Percentiles rank a stretch among this genome's conserved stretches.
Conservation (phyloP, 345 rosid species). For the Limnanthes douglasii region DNA sequence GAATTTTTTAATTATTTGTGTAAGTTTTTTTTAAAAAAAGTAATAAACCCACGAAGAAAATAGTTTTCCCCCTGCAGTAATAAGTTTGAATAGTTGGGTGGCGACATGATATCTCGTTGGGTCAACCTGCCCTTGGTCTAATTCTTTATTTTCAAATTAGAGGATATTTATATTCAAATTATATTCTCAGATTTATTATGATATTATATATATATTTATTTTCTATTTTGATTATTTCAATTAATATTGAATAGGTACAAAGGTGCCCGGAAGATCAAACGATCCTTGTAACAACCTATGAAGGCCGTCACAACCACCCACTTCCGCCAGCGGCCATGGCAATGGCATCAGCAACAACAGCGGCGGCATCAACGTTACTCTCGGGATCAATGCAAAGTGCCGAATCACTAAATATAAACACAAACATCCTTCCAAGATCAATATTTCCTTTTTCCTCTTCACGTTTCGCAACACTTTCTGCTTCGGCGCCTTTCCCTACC, state of each 20-base stretch:
- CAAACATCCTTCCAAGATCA: not conserved
- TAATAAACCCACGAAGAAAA: too few relatives aligned
- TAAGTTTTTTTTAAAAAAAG: too few relatives aligned
- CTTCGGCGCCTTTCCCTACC: conserved; percentile 22
- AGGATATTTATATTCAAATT: too few relatives aligned
- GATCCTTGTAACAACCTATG: conserved; percentile 30
- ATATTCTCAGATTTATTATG: too few relatives aligned
- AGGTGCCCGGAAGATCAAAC: conserved; percentile 29
- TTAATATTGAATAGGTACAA: conserved; percentile 24
- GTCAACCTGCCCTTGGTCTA: too few relatives aligned
- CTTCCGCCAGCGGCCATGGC: conserved; percentile 39
- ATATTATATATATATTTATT: too few relatives aligned
- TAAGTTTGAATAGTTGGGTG: too few relatives aligned
- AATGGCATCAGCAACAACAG: conserved; percentile 38
- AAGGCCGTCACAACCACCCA: conserved; percentile 43
- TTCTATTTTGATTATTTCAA: too few relatives aligned
- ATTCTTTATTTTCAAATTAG: not conserved
- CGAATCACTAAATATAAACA: conserved; percentile 9
- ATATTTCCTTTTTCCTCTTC: conserved; percentile 5
- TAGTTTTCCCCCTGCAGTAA: too few relatives aligned
- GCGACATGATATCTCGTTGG: too few relatives aligned
- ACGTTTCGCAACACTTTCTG: conserved; percentile 12
- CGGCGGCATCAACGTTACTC: conserved; percentile 30
- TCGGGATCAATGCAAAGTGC: conserved; percentile 33
- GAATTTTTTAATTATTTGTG: too few relatives aligned